A percentile compares a stretch with the other conserved stretches of the same genome.
These are phyloP conservation scores for Rhamnella rubrinervis DNA, from an alignment of 331 rosid species.

Conservation along the genomic window DNA sequence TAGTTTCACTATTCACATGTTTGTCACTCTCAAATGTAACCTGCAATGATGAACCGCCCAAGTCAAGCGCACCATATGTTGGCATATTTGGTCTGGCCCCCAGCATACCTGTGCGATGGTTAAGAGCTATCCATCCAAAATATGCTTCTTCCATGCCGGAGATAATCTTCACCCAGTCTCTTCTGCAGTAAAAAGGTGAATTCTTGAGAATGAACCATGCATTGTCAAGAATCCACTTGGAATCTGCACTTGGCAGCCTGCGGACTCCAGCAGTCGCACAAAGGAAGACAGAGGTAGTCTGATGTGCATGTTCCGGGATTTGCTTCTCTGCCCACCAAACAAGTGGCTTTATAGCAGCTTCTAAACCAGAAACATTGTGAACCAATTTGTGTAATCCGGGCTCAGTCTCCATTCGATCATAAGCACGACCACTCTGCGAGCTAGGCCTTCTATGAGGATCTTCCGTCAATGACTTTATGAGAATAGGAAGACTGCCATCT, in stretches of 20 bases:
- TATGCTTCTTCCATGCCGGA: constrained; percentile 93
- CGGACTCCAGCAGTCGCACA: constrained; percentile 98
- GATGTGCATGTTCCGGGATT: constrained; percentile 66
- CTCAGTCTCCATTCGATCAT: constrained; percentile 88
- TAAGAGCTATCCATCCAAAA: constrained; percentile 95
- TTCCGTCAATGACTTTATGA: constrained; percentile 35
- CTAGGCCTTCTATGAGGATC: constrained; percentile 37
- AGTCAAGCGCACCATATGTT: constrained; percentile 87
- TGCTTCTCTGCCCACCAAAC: constrained; percentile 83
- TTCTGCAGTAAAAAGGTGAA: constrained; percentile 67
- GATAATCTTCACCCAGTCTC: constrained; percentile 75
- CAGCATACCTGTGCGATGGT: constrained; percentile 59
- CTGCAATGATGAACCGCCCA: constrained; percentile 97
- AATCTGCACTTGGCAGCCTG: constrained; percentile 58
- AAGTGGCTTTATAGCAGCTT: constrained; percentile 68
- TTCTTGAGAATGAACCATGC: constrained; percentile 74
- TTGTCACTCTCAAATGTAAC: constrained; percentile 91
- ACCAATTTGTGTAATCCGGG: constrained; percentile 91
- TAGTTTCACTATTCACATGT: constrained; percentile 48
- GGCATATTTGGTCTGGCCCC: constrained; percentile 73
- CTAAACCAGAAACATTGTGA: constrained; percentile 60
- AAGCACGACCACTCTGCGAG: constrained; percentile 64
- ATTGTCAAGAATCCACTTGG: constrained; percentile 77
- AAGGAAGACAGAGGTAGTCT: constrained; percentile 67
- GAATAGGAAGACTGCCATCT: constrained; percentile 61